phyloP scores from a whole-genome alignment of 2,329 filamentous ascomycete species.

The Dryadomyces quercus-mongolicae region DNA sequence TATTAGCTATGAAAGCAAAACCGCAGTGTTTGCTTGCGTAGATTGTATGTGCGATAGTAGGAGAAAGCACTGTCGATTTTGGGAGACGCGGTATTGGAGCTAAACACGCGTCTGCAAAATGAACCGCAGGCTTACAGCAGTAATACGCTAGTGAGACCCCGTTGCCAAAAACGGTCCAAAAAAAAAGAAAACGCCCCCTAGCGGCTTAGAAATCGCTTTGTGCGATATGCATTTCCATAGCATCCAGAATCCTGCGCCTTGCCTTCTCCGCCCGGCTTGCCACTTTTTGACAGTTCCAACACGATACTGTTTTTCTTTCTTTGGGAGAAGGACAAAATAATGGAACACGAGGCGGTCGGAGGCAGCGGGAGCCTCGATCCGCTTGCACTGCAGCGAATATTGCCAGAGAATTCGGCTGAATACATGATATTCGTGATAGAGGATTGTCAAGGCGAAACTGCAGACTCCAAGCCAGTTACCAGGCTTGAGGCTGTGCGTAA shows the following conservation, averaged over 20 bases:
- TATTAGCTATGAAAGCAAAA: slow-evolving; percentile 5
- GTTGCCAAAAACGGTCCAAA: not conserved
- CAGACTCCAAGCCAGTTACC: slow-evolving; percentile 41
- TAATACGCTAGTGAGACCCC: not conserved
- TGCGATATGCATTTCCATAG: not conserved
- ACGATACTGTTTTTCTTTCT: no score
- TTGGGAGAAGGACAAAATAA: not conserved
- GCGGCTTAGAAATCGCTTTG: not conserved
- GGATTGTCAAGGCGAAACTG: slow-evolving; percentile 27
- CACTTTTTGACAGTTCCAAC: not conserved
- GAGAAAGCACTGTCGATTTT: not conserved
- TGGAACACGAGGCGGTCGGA: not conserved
- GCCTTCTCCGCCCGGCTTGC: no score
- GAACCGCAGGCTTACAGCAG: not conserved
- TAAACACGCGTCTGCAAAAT: not conserved
- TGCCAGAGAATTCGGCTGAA: slow-evolving; percentile 77
- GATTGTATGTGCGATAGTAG: not conserved
- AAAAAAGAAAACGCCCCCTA: not conserved
- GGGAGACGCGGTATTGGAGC: not conserved
- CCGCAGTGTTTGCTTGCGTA: not conserved
- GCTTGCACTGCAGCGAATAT: slow-evolving; percentile 9
- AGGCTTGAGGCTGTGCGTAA: slow-evolving; percentile 63
- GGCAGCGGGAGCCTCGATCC: not conserved
- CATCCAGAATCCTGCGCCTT: no score
- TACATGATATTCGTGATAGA: slow-evolving; percentile 69